Evolutionary conservation across 139 green algal genomes (phyloP).

Genomic region (Auxenochlorella protothecoides): DNA sequence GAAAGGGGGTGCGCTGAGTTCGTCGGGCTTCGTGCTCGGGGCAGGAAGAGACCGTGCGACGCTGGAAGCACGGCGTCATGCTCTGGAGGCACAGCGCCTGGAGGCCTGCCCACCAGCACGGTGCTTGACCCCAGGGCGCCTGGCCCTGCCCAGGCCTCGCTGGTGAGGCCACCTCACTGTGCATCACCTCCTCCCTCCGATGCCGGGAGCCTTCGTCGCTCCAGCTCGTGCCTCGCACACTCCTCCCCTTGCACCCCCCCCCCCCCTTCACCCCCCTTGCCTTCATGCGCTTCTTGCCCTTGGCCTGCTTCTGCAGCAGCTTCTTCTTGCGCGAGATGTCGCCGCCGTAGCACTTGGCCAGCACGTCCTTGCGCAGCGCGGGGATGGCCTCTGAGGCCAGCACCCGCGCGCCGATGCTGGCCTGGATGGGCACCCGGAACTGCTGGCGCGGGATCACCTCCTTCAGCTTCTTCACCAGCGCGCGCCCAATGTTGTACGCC

Average conservation of each 20-base stretch:
- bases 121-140: no score
- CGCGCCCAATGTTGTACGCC: conserved; percentile 35
- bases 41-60: not conserved
- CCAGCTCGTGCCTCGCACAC: no score
- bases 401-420: conserved; percentile 47
- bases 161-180: no score
- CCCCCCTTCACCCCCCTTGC: no score
- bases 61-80: conserved; percentile 48
- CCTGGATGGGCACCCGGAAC: conserved; percentile 74
- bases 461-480: conserved; percentile 45
- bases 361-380: conserved; percentile 90
- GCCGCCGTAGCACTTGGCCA: conserved; percentile 95
- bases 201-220: no score
- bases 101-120: conserved; percentile 37
- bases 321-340: conserved; percentile 91
- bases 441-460: conserved; percentile 39
- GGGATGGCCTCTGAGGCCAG: conserved; percentile 68
- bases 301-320: conserved; percentile 94
- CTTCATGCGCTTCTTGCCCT: conserved; percentile 89
- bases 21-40: not conserved
- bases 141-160: no score
- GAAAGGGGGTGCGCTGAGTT: not conserved
- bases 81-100: conserved; percentile 94
- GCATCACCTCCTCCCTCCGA: no score
- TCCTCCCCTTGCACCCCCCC: conserved; percentile 1